Evolutionary conservation across 805 yeast species (phyloP), one percentile per base, ranked within the genome.

Genomic region (Pichia exigua): DNA sequence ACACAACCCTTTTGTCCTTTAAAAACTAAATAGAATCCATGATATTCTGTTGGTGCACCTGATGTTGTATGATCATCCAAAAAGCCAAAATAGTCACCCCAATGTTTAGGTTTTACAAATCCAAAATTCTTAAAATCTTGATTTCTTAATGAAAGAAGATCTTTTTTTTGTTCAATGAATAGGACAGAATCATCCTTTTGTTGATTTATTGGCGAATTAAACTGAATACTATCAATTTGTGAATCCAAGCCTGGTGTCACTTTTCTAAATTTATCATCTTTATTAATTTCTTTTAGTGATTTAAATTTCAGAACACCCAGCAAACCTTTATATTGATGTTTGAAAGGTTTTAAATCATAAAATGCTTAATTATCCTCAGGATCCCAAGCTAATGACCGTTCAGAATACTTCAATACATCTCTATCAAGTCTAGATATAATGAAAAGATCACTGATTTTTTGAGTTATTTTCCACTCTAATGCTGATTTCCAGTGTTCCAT

Each of bases 21-120:
- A 64, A 78, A 81, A 18, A 82, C 80, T 39, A 82, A 69, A 57
- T 82, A 88, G 55, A 84, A 73, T 54, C 81, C 81, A 5, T 85
- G 83, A 54, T 69, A 69, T 8, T 70, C 72, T 54, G 68, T 71
- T 35, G 86, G 89, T 17, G 86, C 81, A n/a, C 90, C 89, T 13
- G 86, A 78, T 13, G 87, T 81, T 44, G 88, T 88, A 63, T 85
- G 91, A 53, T 82, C 73, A 64, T 85, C 90, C 54, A 81, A 73
- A 35, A 81, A 81, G 40, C 92, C 91, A 63, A 81, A 85, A 62
- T 84, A 77, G 44, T 66, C 68, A 48, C 85, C 87, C 65, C 72
- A 82, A 35, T 82, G 71, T 42, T 65, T 68, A 44, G 67, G 66
- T 58, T 72, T 74, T 35, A 67, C 70, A 3, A 81, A 78, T 6